A percentile compares a stretch with the other conserved stretches of the same genome.
Conservation (phyloP, 768 basidiomycete species). For the Suillus occidentalis region DNA sequence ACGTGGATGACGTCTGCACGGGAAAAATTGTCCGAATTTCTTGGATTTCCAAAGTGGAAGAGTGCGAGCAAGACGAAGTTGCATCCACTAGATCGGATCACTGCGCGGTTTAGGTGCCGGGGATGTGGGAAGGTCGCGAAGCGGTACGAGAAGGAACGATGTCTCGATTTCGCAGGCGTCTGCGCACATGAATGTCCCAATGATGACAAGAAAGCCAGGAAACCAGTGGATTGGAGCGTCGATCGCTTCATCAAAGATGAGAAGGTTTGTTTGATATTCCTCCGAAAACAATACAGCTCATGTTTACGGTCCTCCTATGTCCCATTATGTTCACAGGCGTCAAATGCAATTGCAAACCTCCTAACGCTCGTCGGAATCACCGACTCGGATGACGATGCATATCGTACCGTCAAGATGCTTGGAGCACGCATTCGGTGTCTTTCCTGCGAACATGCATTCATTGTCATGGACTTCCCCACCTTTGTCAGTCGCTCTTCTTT, state of each 20-base stretch:
- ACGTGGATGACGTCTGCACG: constrained; percentile 50
- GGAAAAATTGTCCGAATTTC: constrained; percentile 39
- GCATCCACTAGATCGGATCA: constrained; percentile 58
- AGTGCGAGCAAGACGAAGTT: constrained; percentile 44
- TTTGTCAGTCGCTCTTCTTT: constrained; percentile 40
- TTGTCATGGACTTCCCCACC: constrained; percentile 47
- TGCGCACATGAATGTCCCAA: constrained; percentile 57
- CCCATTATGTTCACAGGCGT: constrained; percentile 40
- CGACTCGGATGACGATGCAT: constrained; percentile 30
- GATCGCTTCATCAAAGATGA: constrained; percentile 57
- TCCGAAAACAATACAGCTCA: not conserved
- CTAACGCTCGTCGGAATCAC: constrained; percentile 33
- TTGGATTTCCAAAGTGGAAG: constrained; percentile 56
- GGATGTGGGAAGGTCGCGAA: constrained; percentile 42
- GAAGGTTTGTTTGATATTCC: constrained; percentile 40
- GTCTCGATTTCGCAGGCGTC: constrained; percentile 57
- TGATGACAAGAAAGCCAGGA: constrained; percentile 25
- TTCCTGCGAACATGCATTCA: constrained; percentile 45
- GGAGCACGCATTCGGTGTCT: constrained; percentile 43
- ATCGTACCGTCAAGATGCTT: constrained; percentile 20
- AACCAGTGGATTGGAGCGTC: constrained; percentile 43
- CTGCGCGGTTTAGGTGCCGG: constrained; percentile 59
- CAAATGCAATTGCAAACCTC: constrained; percentile 40
- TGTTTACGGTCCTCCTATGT: not conserved
- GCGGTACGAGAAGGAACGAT: constrained; percentile 39